Percentiles rank a stretch among this genome's conserved stretches.
These are phyloP conservation scores for Coemansia sp. DNA, from an alignment of 192 early-diverging fungal species.

Conservation along the genomic window DNA sequence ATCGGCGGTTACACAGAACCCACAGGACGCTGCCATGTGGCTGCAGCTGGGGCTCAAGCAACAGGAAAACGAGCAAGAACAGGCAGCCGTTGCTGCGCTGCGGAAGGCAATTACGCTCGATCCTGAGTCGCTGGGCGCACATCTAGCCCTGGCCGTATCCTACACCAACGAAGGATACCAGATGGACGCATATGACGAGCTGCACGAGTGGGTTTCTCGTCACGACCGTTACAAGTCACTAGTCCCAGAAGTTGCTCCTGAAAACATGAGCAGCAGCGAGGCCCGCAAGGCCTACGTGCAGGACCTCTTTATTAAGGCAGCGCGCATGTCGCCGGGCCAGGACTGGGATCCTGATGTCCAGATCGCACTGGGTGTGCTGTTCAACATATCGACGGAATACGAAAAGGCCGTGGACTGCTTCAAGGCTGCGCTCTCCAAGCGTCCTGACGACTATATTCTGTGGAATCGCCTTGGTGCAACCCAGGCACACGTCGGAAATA, in stretches of 20 bases:
- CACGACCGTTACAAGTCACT: slow-evolving; percentile 67
- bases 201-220: slow-evolving; percentile 84
- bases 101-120: slow-evolving; percentile 74
- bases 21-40: slow-evolving; percentile 82
- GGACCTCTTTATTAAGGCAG: slow-evolving; percentile 77
- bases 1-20: slow-evolving; percentile 77
- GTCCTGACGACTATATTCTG: slow-evolving; percentile 89
- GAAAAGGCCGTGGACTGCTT: slow-evolving; percentile 98
- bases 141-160: slow-evolving; percentile 84
- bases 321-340: slow-evolving; percentile 57
- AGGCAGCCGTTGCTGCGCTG: slow-evolving; percentile 85
- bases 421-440: slow-evolving; percentile 77
- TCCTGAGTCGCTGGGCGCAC: slow-evolving; percentile 74
- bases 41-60: slow-evolving; percentile 82
- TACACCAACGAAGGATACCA: slow-evolving; percentile 91
- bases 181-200: slow-evolving; percentile 83
- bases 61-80: slow-evolving; percentile 97
- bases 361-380: slow-evolving; percentile 90
- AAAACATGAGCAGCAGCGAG: slow-evolving; percentile 40
- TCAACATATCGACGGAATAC: slow-evolving; percentile 91
- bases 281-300: slow-evolving; percentile 71
- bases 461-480: slow-evolving; percentile 99
- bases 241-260: slow-evolving; percentile 40
- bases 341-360: slow-evolving; percentile 87
- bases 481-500: slow-evolving; percentile 82